Evolutionary conservation across 441 rosid genomes (phyloP).

Genomic region (Jatropha podagrica): DNA sequence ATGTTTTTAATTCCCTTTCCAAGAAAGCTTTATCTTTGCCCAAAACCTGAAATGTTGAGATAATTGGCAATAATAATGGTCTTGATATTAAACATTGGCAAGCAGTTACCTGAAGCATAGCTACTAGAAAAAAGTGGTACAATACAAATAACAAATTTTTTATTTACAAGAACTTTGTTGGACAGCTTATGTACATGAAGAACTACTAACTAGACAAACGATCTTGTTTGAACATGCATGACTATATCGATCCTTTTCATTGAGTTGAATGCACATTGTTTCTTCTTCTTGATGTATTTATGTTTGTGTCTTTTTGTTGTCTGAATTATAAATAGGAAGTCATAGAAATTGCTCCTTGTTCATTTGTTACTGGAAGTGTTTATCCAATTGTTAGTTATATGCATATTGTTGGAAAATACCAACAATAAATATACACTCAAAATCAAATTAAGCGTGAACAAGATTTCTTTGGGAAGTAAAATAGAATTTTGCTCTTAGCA

Average conservation of each 20-base stretch:
- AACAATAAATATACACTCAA: background rate
- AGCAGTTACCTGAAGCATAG: background rate
- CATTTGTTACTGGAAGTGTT: background rate
- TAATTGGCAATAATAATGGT: background rate
- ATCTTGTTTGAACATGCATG: background rate
- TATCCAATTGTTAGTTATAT: background rate
- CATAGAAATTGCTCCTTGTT: background rate
- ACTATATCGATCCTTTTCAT: background rate
- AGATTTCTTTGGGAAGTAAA: background rate
- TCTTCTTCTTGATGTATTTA: background rate
- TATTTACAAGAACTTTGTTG: background rate
- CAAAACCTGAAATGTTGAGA: background rate
- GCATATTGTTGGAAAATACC: background rate
- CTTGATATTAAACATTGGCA: background rate
- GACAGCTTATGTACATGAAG: background rate
- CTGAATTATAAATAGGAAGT: background rate
- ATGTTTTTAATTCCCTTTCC: background rate
- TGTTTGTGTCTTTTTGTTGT: background rate
- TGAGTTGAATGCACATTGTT: background rate
- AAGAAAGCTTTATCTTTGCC: background rate
- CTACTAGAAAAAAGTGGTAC: background rate
- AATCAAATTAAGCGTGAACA: background rate
- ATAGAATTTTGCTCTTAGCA: slow-evolving; percentile 1
- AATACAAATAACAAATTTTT: background rate
- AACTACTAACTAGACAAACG: background rate